Base-by-base conservation (phyloP, 371 early-diverging fungal genomes). In the Saksenaea oblongispora region DNA sequence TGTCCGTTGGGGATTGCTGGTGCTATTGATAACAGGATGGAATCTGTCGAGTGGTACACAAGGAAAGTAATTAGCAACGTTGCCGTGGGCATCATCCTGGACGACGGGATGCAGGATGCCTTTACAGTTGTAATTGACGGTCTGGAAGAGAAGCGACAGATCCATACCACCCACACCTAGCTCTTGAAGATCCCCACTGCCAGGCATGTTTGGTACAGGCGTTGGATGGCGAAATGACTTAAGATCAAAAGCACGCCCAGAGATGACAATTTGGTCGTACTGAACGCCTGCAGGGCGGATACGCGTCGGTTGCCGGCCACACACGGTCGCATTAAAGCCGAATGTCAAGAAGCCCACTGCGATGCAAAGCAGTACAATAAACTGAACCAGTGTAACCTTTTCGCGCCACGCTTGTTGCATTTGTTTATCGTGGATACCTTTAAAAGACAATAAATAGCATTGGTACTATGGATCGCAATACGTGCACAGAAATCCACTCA, bases 321-420 rank as follows among this genome's bases (percentile, higher is more conserved):
- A 89, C 0, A 89, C 71, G 2, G 83, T 78, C 13, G 84, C 78
- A 27, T 87, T 76, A 66, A 89, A 85, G 10, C 87, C 87, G 59
- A 91, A 76, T 0, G 89, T 91, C 47, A 91, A 60, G 66, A 89
- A 91, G 15, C 87, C 89, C 9, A 91, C 87, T 54, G 79, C 61
- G 5, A 67, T 78, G 72, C 89, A 86, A 44, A 92, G 76, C 24
- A 82, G 54, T 10, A 86, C 61, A 56, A 92, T 92, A 56, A 94
- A 85, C 58, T 88, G 88, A 34, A 89, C 89, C 11, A 95, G 76
- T 0, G 92, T 82, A 1, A 95, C 79, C 66, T 96, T 96, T 72
- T 96, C 96, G 61, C 96, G 87, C 95, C 94, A 95, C n/a, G 95
- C 95, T 73, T 92, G 93, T 61, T 88, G 91, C 72, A 90, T 84